Conservation (phyloP, 1,139 yeast genomes). For the Debaryomyces robertsiae region DNA sequence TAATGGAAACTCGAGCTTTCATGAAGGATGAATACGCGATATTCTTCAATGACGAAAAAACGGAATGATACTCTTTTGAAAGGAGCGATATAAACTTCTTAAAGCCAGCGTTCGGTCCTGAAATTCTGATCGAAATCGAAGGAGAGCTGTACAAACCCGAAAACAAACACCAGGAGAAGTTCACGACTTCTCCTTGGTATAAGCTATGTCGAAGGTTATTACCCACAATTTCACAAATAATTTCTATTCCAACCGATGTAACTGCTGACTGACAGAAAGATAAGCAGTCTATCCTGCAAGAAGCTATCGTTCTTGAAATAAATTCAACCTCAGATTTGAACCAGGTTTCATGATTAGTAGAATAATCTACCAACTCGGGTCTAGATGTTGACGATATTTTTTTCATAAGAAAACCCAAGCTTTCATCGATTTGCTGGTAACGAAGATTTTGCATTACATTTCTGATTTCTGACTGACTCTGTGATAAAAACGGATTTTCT, state of each 20-base stretch:
- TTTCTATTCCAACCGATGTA: slow-evolving; percentile 48
- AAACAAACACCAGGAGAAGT: slow-evolving; percentile 55
- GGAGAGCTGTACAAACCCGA: slow-evolving; percentile 55
- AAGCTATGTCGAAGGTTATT: slow-evolving; percentile 36
- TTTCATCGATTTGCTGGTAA: background rate
- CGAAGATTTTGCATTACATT: slow-evolving; percentile 11
- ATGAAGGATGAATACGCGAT: slow-evolving; percentile 38
- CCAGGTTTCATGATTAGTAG: slow-evolving; percentile 52
- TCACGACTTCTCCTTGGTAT: slow-evolving; percentile 53
- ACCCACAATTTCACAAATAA: slow-evolving; percentile 51
- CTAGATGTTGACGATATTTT: slow-evolving; percentile 8
- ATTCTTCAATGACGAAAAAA: slow-evolving; percentile 16
- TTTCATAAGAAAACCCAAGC: background rate
- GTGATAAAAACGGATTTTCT: slow-evolving; percentile 8
- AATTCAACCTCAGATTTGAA: slow-evolving; percentile 32
- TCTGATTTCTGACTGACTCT: slow-evolving; percentile 9
- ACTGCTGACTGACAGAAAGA: slow-evolving; percentile 28
- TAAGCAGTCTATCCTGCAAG: slow-evolving; percentile 45
- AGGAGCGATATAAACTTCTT: slow-evolving; percentile 27
- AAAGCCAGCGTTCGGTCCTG: slow-evolving; percentile 51
- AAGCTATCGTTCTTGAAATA: slow-evolving; percentile 33
- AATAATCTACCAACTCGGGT: slow-evolving; percentile 20
- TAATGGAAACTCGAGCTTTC: slow-evolving; percentile 43
- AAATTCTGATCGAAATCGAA: slow-evolving; percentile 49
- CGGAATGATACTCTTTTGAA: slow-evolving; percentile 19